These are phyloP conservation scores for Aspergillus asperescens DNA, from an alignment of 495 filamentous ascomycete genomes.

Conservation along the genomic window DNA sequence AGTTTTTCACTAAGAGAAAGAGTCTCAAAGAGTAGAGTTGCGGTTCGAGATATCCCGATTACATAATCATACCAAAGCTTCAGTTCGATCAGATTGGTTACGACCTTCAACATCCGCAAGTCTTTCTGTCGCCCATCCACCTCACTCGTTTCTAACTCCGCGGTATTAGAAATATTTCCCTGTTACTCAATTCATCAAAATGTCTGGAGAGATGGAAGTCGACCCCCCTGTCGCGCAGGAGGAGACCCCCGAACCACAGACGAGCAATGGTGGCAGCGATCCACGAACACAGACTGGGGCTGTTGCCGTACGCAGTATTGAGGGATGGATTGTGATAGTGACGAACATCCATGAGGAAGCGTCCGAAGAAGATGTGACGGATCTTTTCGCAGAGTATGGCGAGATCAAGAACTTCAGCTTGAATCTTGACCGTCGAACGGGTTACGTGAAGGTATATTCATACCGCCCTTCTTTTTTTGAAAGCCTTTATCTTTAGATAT, in stretches of 20 bases:
- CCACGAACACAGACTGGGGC: constrained; percentile 71
- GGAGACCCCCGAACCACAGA: constrained; percentile 35
- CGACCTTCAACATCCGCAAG: background rate
- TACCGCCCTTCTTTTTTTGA: background rate
- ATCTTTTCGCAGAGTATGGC: constrained; percentile 91
- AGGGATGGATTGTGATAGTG: constrained; percentile 96
- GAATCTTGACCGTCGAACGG: constrained; percentile 89
- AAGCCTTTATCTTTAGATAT: background rate
- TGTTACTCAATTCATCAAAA: constrained; percentile 26
- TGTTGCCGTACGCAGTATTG: constrained; percentile 92
- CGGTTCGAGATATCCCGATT: background rate
- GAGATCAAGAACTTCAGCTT: constrained; percentile 97
- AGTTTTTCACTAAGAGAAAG: no score
- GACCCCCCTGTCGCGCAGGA: constrained; percentile 53
- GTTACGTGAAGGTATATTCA: constrained; percentile 86
- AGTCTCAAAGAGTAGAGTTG: no score
- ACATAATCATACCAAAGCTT: background rate
- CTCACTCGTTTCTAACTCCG: background rate
- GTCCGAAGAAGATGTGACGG: constrained; percentile 89
- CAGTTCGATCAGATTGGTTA: background rate
- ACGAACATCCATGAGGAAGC: constrained; percentile 98
- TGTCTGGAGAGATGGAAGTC: constrained; percentile 79
- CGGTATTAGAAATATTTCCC: background rate
- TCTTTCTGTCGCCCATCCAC: background rate
- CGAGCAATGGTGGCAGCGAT: constrained; percentile 58